Percentiles rank a stretch among this genome's conserved stretches.
phyloP scores from a whole-genome alignment of 345 rosid species.

The Kandelia obovata region DNA sequence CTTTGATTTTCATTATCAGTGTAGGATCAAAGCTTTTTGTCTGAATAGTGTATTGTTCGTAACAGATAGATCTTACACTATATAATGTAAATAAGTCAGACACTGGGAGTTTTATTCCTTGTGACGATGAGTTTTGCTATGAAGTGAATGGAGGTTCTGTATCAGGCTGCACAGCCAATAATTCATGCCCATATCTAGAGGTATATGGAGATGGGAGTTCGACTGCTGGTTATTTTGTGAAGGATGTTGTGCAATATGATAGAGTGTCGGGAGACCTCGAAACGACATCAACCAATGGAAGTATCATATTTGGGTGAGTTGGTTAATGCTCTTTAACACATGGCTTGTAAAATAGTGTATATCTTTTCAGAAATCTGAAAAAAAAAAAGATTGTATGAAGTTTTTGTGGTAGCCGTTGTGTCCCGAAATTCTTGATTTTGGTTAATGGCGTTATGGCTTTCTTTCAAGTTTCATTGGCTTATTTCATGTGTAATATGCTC shows the following conservation, averaged over 20 bases:
- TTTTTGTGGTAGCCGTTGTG: too few species aligned
- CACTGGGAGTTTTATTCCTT: constrained; percentile 61
- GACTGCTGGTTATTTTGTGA: constrained; percentile 78
- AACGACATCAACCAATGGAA: constrained; percentile 80
- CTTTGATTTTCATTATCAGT: background rate
- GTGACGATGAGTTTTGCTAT: constrained; percentile 70
- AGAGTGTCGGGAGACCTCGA: constrained; percentile 84
- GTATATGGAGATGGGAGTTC: constrained; percentile 97
- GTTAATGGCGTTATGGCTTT: background rate
- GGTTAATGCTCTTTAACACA: background rate
- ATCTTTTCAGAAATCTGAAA: too few species aligned
- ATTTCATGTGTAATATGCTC: background rate
- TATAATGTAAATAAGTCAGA: constrained; percentile 59
- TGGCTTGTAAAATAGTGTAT: too few species aligned
- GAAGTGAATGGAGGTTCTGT: constrained; percentile 67
- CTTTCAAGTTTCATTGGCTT: background rate
- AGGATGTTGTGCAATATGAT: constrained; percentile 72
- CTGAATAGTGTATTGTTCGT: background rate
- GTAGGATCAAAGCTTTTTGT: background rate
- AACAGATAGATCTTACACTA: constrained; percentile 74
- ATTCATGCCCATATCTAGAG: constrained; percentile 83
- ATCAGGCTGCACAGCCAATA: constrained; percentile 67
- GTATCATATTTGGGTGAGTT: constrained; percentile 81
- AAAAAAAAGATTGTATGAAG: too few species aligned
- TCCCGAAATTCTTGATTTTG: background rate